Conservation (phyloP, 352 stramenopile genomes). For the Heterotrichella gracilis region DNA sequence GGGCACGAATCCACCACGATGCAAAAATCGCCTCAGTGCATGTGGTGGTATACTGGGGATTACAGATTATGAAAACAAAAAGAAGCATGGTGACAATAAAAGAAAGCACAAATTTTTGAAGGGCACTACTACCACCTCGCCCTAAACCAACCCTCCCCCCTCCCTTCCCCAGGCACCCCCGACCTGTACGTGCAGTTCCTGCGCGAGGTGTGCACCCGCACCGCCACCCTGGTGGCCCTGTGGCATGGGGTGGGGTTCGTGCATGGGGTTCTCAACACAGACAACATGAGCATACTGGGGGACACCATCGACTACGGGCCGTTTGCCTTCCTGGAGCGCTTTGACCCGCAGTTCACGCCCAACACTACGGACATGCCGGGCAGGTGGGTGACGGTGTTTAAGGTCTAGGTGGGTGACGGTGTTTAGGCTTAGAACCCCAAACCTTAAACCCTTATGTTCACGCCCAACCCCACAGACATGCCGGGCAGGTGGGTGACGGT, state of each 20-base stretch:
- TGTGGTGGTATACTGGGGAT: too few species aligned
- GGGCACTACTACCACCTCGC: too few species aligned
- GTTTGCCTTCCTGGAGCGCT: conserved; percentile 55
- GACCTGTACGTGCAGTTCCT: too few species aligned
- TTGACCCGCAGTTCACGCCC: conserved; percentile 37
- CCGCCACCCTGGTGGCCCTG: conserved; percentile 38
- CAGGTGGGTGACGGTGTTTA: background rate
- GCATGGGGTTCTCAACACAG: conserved; percentile 55
- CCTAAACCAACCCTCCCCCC: too few species aligned
- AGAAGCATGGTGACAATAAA: too few species aligned
- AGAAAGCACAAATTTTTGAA: too few species aligned
- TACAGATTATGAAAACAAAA: too few species aligned
- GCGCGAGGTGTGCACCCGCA: conserved; percentile 32
- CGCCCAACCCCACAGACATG: conserved; percentile 29
- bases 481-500: background rate
- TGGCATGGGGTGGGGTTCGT: conserved; percentile 29
- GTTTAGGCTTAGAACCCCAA: conserved; percentile 42
- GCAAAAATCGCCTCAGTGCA: too few species aligned
- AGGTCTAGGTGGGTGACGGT: background rate
- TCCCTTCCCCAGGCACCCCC: too few species aligned
- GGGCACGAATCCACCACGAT: too few species aligned
- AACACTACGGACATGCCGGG: conserved; percentile 23
- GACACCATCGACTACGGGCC: conserved; percentile 62
- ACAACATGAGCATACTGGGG: conserved; percentile 55
- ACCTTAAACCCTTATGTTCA: too few species aligned